Conservation (phyloP, 2,329 filamentous ascomycete species). For the Elsinoe necatrix region DNA sequence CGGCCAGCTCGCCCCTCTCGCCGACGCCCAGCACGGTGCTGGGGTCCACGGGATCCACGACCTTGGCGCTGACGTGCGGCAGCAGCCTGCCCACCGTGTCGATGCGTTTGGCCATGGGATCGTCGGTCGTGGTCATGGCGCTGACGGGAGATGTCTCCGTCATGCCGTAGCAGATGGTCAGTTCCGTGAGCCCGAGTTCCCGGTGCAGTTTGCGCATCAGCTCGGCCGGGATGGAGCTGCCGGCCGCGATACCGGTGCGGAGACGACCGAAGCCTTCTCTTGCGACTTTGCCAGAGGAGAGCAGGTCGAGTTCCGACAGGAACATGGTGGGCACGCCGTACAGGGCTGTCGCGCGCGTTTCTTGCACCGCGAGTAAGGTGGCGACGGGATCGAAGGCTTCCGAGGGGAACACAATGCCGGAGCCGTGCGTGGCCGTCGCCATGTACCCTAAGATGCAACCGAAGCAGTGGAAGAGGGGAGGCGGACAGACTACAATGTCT, state of each 20-base stretch:
- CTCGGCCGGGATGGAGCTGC: slow-evolving; percentile 71
- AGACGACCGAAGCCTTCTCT: slow-evolving; percentile 54
- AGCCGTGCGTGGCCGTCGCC: slow-evolving; percentile 79
- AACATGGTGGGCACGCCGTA: slow-evolving; percentile 97
- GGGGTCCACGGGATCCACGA: slow-evolving; percentile 62
- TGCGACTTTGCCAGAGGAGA: slow-evolving; percentile 45
- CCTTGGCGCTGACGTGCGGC: slow-evolving; percentile 70
- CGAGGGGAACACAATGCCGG: slow-evolving; percentile 73
- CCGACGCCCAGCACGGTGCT: slow-evolving; percentile 52
- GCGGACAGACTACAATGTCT: slow-evolving; percentile 62
- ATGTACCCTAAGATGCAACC: slow-evolving; percentile 89
- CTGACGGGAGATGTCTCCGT: slow-evolving; percentile 73
- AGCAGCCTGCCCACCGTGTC: slow-evolving; percentile 70
- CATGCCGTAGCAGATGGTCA: slow-evolving; percentile 96
- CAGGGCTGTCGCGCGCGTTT: slow-evolving; percentile 57
- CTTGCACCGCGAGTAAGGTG: slow-evolving; percentile 55
- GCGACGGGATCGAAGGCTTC: slow-evolving; percentile 79
- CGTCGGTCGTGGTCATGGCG: slow-evolving; percentile 71
- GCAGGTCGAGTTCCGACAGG: slow-evolving; percentile 71
- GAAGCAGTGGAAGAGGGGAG: slow-evolving; percentile 63
- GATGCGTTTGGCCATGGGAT: slow-evolving; percentile 65
- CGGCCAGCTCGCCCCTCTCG: slow-evolving; percentile 69
- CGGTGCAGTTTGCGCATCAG: slow-evolving; percentile 70
- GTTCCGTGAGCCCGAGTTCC: slow-evolving; percentile 64
- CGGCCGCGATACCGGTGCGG: slow-evolving; percentile 85